Evolutionary conservation across 768 basidiomycete species (phyloP), one percentile per base, ranked within the genome.

Genomic region (Leccinellum luteum): DNA sequence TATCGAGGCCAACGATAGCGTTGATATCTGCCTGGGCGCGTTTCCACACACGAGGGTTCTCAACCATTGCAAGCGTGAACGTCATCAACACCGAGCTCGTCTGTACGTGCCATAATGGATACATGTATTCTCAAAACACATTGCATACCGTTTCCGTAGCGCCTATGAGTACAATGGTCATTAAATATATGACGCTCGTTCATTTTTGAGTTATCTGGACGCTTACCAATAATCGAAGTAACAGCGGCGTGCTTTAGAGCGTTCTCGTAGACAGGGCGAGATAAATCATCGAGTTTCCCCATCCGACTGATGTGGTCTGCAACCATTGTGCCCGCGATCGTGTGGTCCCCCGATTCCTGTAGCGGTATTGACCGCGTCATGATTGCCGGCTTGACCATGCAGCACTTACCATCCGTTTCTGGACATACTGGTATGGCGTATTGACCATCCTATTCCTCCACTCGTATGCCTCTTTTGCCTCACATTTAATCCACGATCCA

Each of bases 401-500:
- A 31, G 6, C 7, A 32, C 45, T 25, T 49, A 25, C 75, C 62
- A 74, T 71, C 32, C 69, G 58, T 35, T 60, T 51, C 64, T 70
- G 66, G 8, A 64, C 66, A 52, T 59, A 64, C 3, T 64, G 64
- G 52, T 66, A 70, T 4, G 74, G 69, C 27, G 14, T 51, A 28
- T 65, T 63, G 59, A 34, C 58, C 55, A 41, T 45, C 31, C 3
- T 47, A 5, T 27, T 35, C 27, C 28, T 30, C 34, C 14, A 17
- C 34, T 0, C 14, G 14, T 34, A 35, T 35, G 34, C 34, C 34
- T 35, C 34, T 15, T 10, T 54, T 14, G 75, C 76, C n/a, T 69
- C 64, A 32, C 64, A 64, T 62, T 75, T 74, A 59, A 78, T 69
- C 8, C 55, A 56, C 5, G 76, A 74, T 2, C 76, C 74, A 9